Evolutionary conservation across 2,329 filamentous ascomycete genomes (phyloP).

Genomic region (Fusarium sp.): DNA sequence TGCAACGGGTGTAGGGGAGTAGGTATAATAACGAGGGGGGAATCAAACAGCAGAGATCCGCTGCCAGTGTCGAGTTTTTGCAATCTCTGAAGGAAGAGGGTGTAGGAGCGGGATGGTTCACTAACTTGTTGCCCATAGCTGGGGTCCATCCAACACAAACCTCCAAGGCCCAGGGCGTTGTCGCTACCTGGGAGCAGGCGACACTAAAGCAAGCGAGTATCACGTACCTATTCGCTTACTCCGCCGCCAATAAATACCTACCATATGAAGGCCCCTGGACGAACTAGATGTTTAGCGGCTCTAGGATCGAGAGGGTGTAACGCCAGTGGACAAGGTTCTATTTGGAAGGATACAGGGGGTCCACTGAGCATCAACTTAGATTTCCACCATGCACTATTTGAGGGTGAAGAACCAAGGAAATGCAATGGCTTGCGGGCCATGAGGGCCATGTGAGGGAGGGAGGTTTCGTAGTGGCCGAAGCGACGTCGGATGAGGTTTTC

Average conservation of each 20-base stretch:
- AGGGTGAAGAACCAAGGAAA: conserved; percentile 37
- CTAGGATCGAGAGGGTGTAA: conserved; percentile 41
- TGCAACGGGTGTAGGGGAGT: conserved; percentile 23
- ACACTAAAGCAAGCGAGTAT: conserved; percentile 40
- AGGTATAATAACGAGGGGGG: conserved; percentile 21
- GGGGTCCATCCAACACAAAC: conserved; percentile 35
- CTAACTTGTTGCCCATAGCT: conserved; percentile 5
- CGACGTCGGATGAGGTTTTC: not conserved
- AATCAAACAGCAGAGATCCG: conserved; percentile 27
- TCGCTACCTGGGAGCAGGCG: conserved; percentile 23
- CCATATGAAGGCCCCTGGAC: conserved; percentile 24
- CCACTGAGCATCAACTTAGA: conserved; percentile 36
- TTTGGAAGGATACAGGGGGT: conserved; percentile 27
- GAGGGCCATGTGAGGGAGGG: conserved; percentile 22
- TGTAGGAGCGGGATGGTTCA: conserved; percentile 26
- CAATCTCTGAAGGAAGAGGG: conserved; percentile 35
- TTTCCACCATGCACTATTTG: conserved; percentile 31
- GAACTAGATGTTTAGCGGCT: conserved; percentile 36
- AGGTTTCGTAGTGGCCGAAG: conserved; percentile 16
- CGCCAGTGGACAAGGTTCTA: conserved; percentile 42
- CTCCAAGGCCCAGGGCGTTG: conserved; percentile 34
- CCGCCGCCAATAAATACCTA: conserved; percentile 26
- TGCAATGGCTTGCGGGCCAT: conserved; percentile 32
- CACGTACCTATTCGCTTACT: conserved; percentile 36
- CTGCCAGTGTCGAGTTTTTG: conserved; percentile 39